Conservation (phyloP, 2,329 filamentous ascomycete genomes). For the Alternaria viburni region DNA sequence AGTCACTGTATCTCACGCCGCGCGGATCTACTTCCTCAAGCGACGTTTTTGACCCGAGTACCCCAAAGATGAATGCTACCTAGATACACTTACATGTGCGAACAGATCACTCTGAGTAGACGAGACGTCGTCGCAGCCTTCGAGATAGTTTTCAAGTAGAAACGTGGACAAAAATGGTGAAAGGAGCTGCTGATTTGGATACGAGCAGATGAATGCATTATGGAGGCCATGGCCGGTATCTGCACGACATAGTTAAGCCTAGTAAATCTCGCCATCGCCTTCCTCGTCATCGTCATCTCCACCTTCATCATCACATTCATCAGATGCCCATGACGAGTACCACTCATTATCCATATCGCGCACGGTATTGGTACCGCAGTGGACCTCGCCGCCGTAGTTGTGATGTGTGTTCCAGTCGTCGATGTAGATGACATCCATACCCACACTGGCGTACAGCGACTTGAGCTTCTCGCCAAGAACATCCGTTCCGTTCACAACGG, state of each 20-base stretch:
- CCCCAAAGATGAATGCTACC: neutral
- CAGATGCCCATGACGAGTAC: neutral
- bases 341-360: slow-evolving; percentile 1
- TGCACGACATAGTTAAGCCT: neutral
- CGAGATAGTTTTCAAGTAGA: neutral
- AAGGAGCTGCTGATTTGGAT: neutral
- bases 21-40: neutral
- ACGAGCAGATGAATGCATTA: neutral
- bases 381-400: slow-evolving; percentile 6
- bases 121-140: neutral
- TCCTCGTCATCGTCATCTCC: neutral
- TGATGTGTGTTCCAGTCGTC: slow-evolving; percentile 15
- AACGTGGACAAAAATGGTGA: neutral
- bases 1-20: neutral
- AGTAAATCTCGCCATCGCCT: neutral
- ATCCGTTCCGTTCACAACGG: neutral
- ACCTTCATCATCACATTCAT: neutral
- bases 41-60: neutral
- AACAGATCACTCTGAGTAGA: neutral
- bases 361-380: slow-evolving; percentile 13
- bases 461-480: neutral
- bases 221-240: neutral
- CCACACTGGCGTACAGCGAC: slow-evolving; percentile 1
- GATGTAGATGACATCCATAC: slow-evolving; percentile 5
- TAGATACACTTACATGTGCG: neutral